These are phyloP conservation scores for Kuraishia cidri DNA, from an alignment of 805 yeast genomes.

Conservation along the genomic window DNA sequence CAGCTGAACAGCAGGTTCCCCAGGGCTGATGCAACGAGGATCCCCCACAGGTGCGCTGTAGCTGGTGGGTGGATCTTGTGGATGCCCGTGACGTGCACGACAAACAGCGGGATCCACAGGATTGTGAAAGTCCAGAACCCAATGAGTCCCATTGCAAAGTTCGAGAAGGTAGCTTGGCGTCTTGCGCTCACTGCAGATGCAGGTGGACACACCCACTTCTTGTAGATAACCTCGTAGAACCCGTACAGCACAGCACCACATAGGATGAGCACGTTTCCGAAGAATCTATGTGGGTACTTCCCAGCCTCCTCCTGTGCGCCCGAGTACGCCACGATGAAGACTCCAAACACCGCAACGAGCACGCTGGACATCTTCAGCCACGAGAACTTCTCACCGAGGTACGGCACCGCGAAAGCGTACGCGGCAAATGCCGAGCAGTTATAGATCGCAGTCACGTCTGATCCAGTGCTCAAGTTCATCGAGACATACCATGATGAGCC, in stretches of 20 bases:
- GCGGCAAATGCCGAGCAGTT: slow-evolving; percentile 89
- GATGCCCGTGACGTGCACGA: slow-evolving; percentile 43
- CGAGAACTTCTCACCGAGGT: slow-evolving; percentile 58
- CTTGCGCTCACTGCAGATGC: slow-evolving; percentile 46
- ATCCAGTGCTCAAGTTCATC: slow-evolving; percentile 70
- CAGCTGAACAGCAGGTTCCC: slow-evolving; percentile 65
- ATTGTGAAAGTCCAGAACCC: slow-evolving; percentile 48
- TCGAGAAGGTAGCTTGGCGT: slow-evolving; percentile 75
- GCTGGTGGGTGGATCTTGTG: slow-evolving; percentile 51
- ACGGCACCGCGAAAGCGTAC: slow-evolving; percentile 71
- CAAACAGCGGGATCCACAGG: slow-evolving; percentile 36
- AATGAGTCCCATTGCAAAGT: slow-evolving; percentile 59
- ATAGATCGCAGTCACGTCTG: slow-evolving; percentile 85
- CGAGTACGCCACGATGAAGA: slow-evolving; percentile 68
- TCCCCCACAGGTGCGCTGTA: slow-evolving; percentile 27
- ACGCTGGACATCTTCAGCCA: slow-evolving; percentile 62
- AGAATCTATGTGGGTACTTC: slow-evolving; percentile 46
- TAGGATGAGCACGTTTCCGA: slow-evolving; percentile 65
- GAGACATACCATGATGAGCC: slow-evolving; percentile 85
- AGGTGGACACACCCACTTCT: slow-evolving; percentile 69
- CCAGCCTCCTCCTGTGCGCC: slow-evolving; percentile 21
- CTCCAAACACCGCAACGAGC: slow-evolving; percentile 63
- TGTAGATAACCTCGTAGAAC: slow-evolving; percentile 76
- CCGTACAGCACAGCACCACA: slow-evolving; percentile 75
- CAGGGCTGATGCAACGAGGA: slow-evolving; percentile 41